Evolutionary conservation across 805 yeast genomes (phyloP).

Genomic region (Candida yuanshanica): DNA sequence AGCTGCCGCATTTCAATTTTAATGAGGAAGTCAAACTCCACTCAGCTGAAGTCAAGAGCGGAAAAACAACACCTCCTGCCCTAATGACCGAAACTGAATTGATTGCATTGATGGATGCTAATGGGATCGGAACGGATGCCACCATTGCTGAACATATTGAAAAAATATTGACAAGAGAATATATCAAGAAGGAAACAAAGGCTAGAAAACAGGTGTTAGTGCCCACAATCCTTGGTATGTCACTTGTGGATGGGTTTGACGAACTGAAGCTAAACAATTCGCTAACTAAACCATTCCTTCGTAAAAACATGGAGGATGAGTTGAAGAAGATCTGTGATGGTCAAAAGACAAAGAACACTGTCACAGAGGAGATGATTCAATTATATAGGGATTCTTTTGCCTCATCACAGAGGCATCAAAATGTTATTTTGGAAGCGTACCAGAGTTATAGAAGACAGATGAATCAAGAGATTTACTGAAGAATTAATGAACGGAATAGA

Average conservation of each 20-base stretch:
- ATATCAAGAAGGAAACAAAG: constrained; percentile 43
- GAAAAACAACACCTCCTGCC: constrained; percentile 75
- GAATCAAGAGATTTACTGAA: constrained; percentile 1
- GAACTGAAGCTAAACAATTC: constrained; percentile 68
- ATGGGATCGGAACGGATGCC: constrained; percentile 98
- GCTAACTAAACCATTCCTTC: constrained; percentile 81
- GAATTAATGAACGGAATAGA: background rate
- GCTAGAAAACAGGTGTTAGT: constrained; percentile 41
- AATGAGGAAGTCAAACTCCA: constrained; percentile 54
- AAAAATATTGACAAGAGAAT: constrained; percentile 63
- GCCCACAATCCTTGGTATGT: constrained; percentile 82
- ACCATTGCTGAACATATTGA: constrained; percentile 97
- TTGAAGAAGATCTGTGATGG: constrained; percentile 71
- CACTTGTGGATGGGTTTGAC: constrained; percentile 84
- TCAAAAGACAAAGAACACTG: constrained; percentile 41
- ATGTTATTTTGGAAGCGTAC: constrained; percentile 31
- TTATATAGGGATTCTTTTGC: constrained; percentile 60
- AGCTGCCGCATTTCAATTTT: constrained; percentile 56
- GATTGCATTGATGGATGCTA: constrained; percentile 89
- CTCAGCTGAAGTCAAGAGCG: constrained; percentile 57
- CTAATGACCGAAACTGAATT: constrained; percentile 89
- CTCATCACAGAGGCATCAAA: constrained; percentile 37
- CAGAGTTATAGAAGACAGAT: constrained; percentile 11
- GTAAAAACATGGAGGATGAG: constrained; percentile 68
- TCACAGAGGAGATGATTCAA: constrained; percentile 46